Percentiles rank a stretch among this genome's conserved stretches.
phyloP scores from a whole-genome alignment of 1,139 yeast genomes.

The Pichia sp. region DNA sequence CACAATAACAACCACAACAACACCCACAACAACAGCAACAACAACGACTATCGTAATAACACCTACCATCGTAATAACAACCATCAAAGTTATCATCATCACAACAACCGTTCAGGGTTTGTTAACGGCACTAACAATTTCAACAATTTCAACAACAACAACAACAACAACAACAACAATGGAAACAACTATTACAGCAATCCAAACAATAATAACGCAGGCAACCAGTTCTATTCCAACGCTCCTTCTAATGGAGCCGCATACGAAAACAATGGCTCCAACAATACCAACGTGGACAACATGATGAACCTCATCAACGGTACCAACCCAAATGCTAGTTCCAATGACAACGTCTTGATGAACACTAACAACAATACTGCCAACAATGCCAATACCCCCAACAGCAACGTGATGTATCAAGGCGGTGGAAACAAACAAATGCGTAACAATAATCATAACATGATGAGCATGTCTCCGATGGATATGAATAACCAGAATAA shows the following conservation, averaged over 20 bases:
- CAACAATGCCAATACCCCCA: conserved; percentile 3
- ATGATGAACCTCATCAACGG: conserved; percentile 5
- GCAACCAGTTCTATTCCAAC: neutral
- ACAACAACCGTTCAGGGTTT: conserved; percentile 19
- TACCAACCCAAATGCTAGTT: conserved; percentile 1
- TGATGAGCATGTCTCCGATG: conserved; percentile 14
- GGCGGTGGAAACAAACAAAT: conserved; percentile 1
- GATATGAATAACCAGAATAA: conserved; percentile 7
- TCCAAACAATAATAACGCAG: neutral
- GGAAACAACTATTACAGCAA: neutral
- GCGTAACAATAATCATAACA: neutral
- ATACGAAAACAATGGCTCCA: neutral
- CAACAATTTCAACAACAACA: conserved; percentile 2
- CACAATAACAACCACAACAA: conserved; percentile 10
- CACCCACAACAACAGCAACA: conserved; percentile 10
- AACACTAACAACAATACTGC: conserved; percentile 12
- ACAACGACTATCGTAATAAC: conserved; percentile 9
- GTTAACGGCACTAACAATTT: conserved; percentile 5
- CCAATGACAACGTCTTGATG: conserved; percentile 2
- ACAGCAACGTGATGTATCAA: conserved; percentile 3
- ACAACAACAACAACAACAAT: conserved; percentile 1
- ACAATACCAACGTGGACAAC: neutral
- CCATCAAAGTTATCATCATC: conserved; percentile 7
- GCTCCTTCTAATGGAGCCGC: too few species aligned
- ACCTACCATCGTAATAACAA: conserved; percentile 5